Evolutionary conservation across 2,329 filamentous ascomycete genomes (phyloP).

Genomic region (Paecilomyces sp.): DNA sequence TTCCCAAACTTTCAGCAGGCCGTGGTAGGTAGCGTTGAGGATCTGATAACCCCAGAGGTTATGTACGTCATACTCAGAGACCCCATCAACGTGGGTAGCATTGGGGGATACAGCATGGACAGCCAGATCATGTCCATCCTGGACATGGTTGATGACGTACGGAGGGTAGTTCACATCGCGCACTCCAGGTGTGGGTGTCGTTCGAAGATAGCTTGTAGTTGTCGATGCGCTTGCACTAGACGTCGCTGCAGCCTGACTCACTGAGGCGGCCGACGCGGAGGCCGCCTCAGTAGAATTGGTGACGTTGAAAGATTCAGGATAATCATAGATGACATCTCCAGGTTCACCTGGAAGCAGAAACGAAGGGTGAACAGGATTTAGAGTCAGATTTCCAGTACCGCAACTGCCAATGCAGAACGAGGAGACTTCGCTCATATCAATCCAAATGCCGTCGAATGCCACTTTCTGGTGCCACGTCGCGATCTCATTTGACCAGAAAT

Average conservation of each 20-base stretch:
- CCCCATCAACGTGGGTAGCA: conserved; percentile 66
- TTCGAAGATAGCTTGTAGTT: conserved; percentile 47
- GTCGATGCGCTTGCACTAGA: conserved; percentile 24
- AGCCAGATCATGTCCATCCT: conserved; percentile 57
- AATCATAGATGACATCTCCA: conserved; percentile 52
- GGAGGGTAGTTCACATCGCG: conserved; percentile 67
- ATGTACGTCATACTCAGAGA: conserved; percentile 74
- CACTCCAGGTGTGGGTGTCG: conserved; percentile 54
- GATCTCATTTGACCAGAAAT: conserved; percentile 55
- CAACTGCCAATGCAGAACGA: conserved; percentile 67
- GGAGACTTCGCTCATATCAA: conserved; percentile 56
- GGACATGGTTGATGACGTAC: conserved; percentile 67
- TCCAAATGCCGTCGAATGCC: conserved; percentile 50
- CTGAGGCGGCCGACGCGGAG: conserved; percentile 48
- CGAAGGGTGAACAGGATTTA: conserved; percentile 62
- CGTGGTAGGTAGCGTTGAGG: conserved; percentile 68
- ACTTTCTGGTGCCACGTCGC: conserved; percentile 46
- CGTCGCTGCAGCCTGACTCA: conserved; percentile 42
- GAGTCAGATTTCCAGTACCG: conserved; percentile 55
- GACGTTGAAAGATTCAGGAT: conserved; percentile 63
- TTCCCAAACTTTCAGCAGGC: conserved; percentile 57
- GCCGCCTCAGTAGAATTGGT: conserved; percentile 63
- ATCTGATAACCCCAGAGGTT: conserved; percentile 72
- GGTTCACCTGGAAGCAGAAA: conserved; percentile 60
- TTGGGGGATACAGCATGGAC: conserved; percentile 70